Percentiles rank a stretch among this genome's conserved stretches.
phyloP scores from a whole-genome alignment of 2,329 filamentous ascomycete genomes.

The Stenocarpella maydis region DNA sequence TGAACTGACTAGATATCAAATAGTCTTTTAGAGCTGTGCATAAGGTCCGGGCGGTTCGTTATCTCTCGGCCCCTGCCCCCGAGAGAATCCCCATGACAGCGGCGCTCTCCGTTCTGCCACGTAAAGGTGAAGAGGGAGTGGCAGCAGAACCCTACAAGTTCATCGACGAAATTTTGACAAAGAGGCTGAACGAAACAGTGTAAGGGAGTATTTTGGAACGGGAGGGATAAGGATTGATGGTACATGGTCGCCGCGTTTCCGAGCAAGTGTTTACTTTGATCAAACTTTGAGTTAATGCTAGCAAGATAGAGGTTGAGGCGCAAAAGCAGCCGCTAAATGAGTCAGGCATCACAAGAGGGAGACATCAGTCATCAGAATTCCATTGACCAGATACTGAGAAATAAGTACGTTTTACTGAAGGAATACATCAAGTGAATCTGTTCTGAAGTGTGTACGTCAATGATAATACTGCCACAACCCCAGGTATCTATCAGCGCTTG shows the following conservation, averaged over 20 bases:
- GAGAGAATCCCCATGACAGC: constrained; percentile 48
- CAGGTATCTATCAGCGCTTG: background rate
- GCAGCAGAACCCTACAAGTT: background rate
- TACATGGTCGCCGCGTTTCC: background rate
- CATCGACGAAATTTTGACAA: background rate
- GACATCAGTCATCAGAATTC: background rate
- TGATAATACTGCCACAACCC: background rate
- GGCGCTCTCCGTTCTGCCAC: constrained; percentile 42
- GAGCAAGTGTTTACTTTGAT: background rate
- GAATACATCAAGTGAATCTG: background rate
- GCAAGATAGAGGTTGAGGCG: background rate
- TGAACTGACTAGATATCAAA: background rate
- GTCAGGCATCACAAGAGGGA: background rate
- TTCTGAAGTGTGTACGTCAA: background rate
- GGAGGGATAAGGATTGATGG: background rate
- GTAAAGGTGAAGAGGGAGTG: background rate
- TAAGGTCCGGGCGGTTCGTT: constrained; percentile 41
- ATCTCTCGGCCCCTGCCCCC: constrained; percentile 44
- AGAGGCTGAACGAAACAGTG: background rate
- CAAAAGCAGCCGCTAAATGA: background rate
- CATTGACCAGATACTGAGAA: background rate
- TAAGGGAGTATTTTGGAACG: background rate
- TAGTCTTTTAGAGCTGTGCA: constrained; percentile 44
- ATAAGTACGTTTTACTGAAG: background rate
- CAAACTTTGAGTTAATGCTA: background rate